Evolutionary conservation across 2,329 filamentous ascomycete genomes (phyloP), one percentile per base, ranked within the genome.

Genomic region (Talaromyces piceae): DNA sequence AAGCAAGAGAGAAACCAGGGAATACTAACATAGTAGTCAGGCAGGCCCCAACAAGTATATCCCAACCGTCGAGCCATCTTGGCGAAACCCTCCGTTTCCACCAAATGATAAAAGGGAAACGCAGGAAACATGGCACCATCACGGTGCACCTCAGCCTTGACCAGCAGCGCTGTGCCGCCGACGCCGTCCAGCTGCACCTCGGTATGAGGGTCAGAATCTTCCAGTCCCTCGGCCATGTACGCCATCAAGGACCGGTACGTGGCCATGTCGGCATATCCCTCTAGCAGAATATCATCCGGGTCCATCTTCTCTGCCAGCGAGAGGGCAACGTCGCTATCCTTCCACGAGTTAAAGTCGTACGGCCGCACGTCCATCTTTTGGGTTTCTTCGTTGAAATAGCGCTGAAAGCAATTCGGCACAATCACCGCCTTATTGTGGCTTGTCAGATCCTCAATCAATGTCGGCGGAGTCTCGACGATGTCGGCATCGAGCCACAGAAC

Each of bases 121-220:
- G 93, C 82, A 16, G 93, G 93, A 73, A 98, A 98, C 91, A 97
- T 98, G 66, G 93, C 91, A 18, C 93, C 93, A 64, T 98, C 93
- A 23, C 93, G 83, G 67, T 98, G 93, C 22, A 98, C 93, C 54
- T 97, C 91, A 1, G 91, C 93, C 74, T 95, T 96, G 54, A 98
- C 93, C 63, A 98, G 74, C 57, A 98, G 74, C 1, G 91, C 88
- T 1, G 91, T 94, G 30, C 93, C 93, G 50, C 93, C 93, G 3
- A 98, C 93, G 46, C 93, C 93, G 66, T 98, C 93, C 7, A 98
- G 78, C 41, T 83, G 78, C 47, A 96, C 80, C 63, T 87, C 82
- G 30, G 78, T 70, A 46, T 87, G 79, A 13, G 78, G 78, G 50
- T 73, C 74, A 0, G 78, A 76, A 5, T 75, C 76, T 49, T 66